phyloP scores from a whole-genome alignment of 306 rosid genomes.

The Sechiopsis laciniata region DNA sequence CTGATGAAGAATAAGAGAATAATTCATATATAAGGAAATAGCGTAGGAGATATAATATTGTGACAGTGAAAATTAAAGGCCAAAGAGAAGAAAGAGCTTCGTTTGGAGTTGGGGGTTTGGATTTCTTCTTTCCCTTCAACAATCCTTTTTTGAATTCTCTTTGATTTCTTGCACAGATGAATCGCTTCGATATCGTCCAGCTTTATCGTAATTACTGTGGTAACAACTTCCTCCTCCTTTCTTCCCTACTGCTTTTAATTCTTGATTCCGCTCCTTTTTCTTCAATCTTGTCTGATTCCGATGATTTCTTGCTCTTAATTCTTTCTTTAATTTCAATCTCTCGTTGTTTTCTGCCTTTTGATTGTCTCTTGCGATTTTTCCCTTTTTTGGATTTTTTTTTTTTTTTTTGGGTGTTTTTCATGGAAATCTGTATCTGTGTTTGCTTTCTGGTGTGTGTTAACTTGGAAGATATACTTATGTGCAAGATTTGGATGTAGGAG shows the following conservation, averaged over 20 bases:
- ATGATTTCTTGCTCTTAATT: conserved; percentile 1
- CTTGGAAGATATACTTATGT: not conserved
- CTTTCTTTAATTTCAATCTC: not conserved
- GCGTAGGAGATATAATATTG: not conserved
- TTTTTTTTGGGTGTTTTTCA: not conserved
- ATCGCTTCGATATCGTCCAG: conserved; percentile 49
- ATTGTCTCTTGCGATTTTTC: not conserved
- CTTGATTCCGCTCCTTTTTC: not conserved
- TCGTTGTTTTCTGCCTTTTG: not conserved
- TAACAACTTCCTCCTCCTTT: conserved; percentile 25
- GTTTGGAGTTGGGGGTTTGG: not conserved
- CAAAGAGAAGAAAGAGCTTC: conserved; percentile 5
- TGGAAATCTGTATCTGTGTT: not conserved
- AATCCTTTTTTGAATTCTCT: conserved; percentile 20
- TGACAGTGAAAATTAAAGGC: not conserved
- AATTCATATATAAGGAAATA: not conserved
- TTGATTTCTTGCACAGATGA: conserved; percentile 40
- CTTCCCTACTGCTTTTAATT: not conserved
- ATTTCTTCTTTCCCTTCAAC: not conserved
- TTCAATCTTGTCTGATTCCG: not conserved
- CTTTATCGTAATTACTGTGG: conserved; percentile 69
- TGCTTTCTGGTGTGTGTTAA: not conserved
- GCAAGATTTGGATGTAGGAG: not conserved
- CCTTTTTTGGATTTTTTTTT: not conserved
- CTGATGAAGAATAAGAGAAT: not conserved